phyloP scores from a whole-genome alignment of 768 basidiomycete genomes.

The Clathrus columnatus region DNA sequence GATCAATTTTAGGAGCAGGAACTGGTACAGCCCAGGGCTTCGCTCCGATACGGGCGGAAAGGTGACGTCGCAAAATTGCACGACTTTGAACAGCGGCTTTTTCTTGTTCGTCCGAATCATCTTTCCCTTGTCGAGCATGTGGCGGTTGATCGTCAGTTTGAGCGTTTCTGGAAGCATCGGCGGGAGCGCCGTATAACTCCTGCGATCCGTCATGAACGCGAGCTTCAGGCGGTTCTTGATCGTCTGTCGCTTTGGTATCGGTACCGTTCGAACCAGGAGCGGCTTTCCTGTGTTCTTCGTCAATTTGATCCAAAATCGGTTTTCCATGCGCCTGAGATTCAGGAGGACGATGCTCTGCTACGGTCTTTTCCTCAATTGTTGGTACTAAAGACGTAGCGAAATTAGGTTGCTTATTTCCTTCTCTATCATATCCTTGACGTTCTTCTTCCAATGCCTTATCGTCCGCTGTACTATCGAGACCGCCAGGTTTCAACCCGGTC shows the following conservation, averaged over 20 bases:
- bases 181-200: constrained; percentile 46
- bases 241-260: constrained; percentile 14
- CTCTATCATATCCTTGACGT: constrained; percentile 41
- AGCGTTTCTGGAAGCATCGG: constrained; percentile 37
- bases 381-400: constrained; percentile 59
- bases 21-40: constrained; percentile 58
- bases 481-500: constrained; percentile 33
- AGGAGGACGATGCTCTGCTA: constrained; percentile 40
- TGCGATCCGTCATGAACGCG: constrained; percentile 28
- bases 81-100: constrained; percentile 40
- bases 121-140: constrained; percentile 33
- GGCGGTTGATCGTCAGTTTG: constrained; percentile 39
- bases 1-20: constrained; percentile 62
- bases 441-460: constrained; percentile 39
- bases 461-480: constrained; percentile 30
- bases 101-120: constrained; percentile 42
- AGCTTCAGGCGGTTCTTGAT: constrained; percentile 22
- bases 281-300: constrained; percentile 13
- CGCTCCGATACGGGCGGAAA: constrained; percentile 40
- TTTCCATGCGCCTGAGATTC: constrained; percentile 22
- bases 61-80: constrained; percentile 44
- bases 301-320: constrained; percentile 24
- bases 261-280: constrained; percentile 14
- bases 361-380: constrained; percentile 58
- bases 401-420: constrained; percentile 42